Conservation (phyloP, 306 rosid species). For the Rubus idaeus region DNA sequence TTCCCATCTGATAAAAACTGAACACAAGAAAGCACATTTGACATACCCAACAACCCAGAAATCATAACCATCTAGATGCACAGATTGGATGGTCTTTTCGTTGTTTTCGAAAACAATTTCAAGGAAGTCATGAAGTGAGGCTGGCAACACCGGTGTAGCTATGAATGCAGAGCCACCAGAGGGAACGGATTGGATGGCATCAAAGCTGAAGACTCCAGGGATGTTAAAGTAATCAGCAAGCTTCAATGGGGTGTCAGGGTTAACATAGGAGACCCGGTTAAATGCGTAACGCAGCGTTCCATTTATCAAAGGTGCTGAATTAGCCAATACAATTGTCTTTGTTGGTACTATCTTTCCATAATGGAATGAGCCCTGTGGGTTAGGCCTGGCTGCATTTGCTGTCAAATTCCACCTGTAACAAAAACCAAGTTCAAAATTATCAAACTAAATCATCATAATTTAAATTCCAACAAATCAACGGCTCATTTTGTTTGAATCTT, state of each 20-base stretch:
- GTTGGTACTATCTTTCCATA: constrained; percentile 72
- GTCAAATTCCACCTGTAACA: constrained; percentile 89
- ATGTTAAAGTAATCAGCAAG: constrained; percentile 97
- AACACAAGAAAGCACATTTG: constrained; percentile 9
- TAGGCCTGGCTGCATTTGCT: constrained; percentile 98
- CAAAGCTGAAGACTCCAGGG: constrained; percentile 60
- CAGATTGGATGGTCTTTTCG: constrained; percentile 71
- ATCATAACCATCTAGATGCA: constrained; percentile 97
- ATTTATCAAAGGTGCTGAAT: constrained; percentile 70
- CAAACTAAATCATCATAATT: constrained; percentile 10
- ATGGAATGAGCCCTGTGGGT: constrained; percentile 98
- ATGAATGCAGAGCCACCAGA: constrained; percentile 49
- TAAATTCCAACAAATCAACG: not conserved
- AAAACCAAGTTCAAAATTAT: constrained; percentile 14
- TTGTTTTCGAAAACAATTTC: constrained; percentile 88
- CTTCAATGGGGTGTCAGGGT: constrained; percentile 89
- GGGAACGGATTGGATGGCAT: constrained; percentile 62
- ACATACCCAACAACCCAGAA: constrained; percentile 95
- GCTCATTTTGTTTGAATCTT: not conserved
- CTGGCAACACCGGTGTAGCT: constrained; percentile 58
- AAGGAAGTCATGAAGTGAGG: constrained; percentile 73
- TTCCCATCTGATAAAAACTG: not conserved
- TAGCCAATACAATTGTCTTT: constrained; percentile 62
- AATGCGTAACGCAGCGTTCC: constrained; percentile 82
- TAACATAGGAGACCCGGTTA: constrained; percentile 65